A percentile compares a stretch with the other conserved stretches of the same genome.
Conservation (phyloP, 2,329 filamentous ascomycete genomes). For the Colletotrichum destructivum region DNA sequence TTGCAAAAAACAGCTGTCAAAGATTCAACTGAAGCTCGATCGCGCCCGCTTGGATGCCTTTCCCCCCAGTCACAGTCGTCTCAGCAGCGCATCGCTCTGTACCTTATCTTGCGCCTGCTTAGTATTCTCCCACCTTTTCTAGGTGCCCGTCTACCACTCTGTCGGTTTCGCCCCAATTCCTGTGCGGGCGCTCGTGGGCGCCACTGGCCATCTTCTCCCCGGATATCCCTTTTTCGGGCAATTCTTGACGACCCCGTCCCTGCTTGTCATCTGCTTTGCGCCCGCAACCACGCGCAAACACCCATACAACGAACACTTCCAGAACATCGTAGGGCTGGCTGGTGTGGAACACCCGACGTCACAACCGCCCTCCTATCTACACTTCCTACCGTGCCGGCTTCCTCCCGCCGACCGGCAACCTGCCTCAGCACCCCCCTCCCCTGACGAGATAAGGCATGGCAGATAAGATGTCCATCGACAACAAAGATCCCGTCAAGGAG, state of each 20-base stretch:
- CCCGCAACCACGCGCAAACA: slow-evolving; percentile 54
- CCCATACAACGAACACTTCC: slow-evolving; percentile 53
- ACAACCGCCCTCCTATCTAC: slow-evolving; percentile 52
- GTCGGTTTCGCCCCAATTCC: slow-evolving; percentile 42
- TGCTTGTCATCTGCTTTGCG: slow-evolving; percentile 49
- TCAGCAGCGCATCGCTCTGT: slow-evolving; percentile 40
- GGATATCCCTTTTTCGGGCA: slow-evolving; percentile 44
- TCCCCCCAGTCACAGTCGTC: slow-evolving; percentile 42
- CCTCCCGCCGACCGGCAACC: slow-evolving; percentile 47
- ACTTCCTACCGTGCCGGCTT: slow-evolving; percentile 30
- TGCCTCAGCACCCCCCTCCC: slow-evolving; percentile 46
- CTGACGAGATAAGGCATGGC: slow-evolving; percentile 67
- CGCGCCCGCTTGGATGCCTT: slow-evolving; percentile 44
- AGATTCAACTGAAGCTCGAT: slow-evolving; percentile 43
- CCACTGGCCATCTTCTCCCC: slow-evolving; percentile 45
- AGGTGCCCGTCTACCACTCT: slow-evolving; percentile 57
- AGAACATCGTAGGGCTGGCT: slow-evolving; percentile 43
- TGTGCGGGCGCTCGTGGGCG: slow-evolving; percentile 47
- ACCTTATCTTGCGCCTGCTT: slow-evolving; percentile 44
- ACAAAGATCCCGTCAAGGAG: slow-evolving; percentile 70
- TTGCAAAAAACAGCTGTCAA: slow-evolving; percentile 42
- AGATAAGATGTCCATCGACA: slow-evolving; percentile 78
- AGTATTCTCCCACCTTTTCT: slow-evolving; percentile 43
- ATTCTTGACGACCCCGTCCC: slow-evolving; percentile 48
- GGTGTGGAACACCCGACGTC: slow-evolving; percentile 50